Evolutionary conservation across 768 basidiomycete genomes (phyloP).

Genomic region (Trametes cingulata): DNA sequence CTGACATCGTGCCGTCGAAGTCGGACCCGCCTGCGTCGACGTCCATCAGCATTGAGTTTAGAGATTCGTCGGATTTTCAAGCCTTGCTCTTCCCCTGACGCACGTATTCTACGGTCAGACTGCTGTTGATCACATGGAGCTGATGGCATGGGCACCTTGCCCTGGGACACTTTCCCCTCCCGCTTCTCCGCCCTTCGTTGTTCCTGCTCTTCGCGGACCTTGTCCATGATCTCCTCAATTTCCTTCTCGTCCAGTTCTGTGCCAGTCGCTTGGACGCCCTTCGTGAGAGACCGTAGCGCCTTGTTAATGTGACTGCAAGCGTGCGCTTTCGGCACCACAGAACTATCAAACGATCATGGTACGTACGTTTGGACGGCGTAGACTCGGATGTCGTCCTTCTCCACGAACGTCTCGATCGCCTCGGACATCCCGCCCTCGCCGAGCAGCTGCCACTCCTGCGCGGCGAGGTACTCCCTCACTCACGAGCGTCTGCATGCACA

Average conservation of each 20-base stretch:
- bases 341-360: not conserved
- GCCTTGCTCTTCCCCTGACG: constrained; percentile 42
- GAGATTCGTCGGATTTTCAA: constrained; percentile 52
- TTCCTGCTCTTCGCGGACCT: constrained; percentile 72
- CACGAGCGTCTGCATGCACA: constrained; percentile 88
- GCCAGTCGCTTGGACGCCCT: constrained; percentile 63
- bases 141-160: constrained; percentile 42
- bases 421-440: constrained; percentile 90
- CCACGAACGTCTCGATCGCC: constrained; percentile 93
- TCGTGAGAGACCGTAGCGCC: constrained; percentile 62
- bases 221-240: constrained; percentile 70
- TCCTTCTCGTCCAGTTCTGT: constrained; percentile 72
- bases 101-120: too few relatives aligned
- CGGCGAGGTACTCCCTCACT: constrained; percentile 87
- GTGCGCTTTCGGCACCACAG: not conserved
- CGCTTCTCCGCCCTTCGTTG: constrained; percentile 56
- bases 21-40: constrained; percentile 61
- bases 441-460: constrained; percentile 90
- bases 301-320: constrained; percentile 60
- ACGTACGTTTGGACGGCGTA: constrained; percentile 87
- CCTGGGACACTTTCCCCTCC: constrained; percentile 39
- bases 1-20: constrained; percentile 50
- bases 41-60: constrained; percentile 81
- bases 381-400: constrained; percentile 96
- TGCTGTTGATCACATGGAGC: too few relatives aligned